Evolutionary conservation across 345 rosid species (phyloP), one percentile per base, ranked within the genome.

Genomic region (Orychophragmus violaceus): DNA sequence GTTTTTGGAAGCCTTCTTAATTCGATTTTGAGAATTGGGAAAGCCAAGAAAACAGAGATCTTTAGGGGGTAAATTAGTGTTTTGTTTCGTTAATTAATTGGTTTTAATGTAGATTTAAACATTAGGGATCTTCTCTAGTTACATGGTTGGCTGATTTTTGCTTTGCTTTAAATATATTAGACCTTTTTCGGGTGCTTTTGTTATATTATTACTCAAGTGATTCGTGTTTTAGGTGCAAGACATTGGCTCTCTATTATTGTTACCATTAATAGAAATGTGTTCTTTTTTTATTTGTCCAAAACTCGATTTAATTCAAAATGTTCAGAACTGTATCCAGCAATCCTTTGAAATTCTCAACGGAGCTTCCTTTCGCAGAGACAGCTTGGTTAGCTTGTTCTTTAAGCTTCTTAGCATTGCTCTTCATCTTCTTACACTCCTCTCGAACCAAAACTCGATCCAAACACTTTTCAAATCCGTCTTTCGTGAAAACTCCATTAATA

Each of bases 351-450:
- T 74, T 68, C 18, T 24, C 2, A 3, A 24, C 14, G 5, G 74
- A 74, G 52, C 77, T 68, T 67, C 74, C 77, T n/a, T 45, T 51
- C 1, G 2, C 0, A 9, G 68, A 42, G 11, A 68, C 69, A 21
- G 83, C 82, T 56, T 69, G 69, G 13, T 63, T 35, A 6, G 75
- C 80, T 48, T 22, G 37, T 36, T 76, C 64, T 33, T 71, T 74
- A 1, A 77, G 59, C 8, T 11, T 48, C 32, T 13, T 14, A 3
- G 63, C 71, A 45, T 68, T 76, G 29, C 49, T 33, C 42, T 75
- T 82, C 78, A 82, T 76, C 57, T 65, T 53, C 72, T 39, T 79
- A 12, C 82, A 82, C 48, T 63, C 28, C 12, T 72, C 80, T 8
- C 56, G 58, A 11, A 16, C 56, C 36, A 85, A 67, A 37, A 80